Conservation (phyloP, 331 rosid species). For the Arachis monticola region DNA sequence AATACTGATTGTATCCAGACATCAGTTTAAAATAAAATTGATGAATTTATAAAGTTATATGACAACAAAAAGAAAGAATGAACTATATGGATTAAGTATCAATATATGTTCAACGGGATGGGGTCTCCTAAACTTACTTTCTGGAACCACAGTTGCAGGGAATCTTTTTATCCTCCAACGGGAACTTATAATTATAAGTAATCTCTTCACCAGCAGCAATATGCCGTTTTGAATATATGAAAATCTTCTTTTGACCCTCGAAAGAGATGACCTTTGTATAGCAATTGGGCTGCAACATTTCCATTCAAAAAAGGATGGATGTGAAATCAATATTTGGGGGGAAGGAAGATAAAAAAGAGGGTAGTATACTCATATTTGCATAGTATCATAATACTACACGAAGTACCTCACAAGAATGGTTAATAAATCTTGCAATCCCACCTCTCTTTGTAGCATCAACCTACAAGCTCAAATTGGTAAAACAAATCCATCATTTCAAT, state of each 20-base stretch:
- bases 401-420: conserved; percentile 97
- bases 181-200: conserved; percentile 86
- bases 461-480: conserved; percentile 51
- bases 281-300: conserved; percentile 89
- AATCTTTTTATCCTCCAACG: too few relatives aligned
- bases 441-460: conserved; percentile 99
- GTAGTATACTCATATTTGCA: conserved; percentile 2
- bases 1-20: too few relatives aligned
- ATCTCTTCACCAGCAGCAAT: conserved; percentile 94
- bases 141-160: conserved; percentile 43
- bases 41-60: too few relatives aligned
- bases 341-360: neutral
- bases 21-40: too few relatives aligned
- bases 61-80: too few relatives aligned
- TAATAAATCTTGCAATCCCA: conserved; percentile 92
- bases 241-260: conserved; percentile 92
- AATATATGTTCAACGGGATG: too few relatives aligned
- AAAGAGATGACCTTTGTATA: conserved; percentile 95
- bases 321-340: conserved; percentile 19
- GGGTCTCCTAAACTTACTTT: conserved; percentile 57
- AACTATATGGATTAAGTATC: too few relatives aligned
- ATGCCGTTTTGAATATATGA: conserved; percentile 91
- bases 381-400: conserved; percentile 26
- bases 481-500: conserved; percentile 31
- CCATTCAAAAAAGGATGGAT: conserved; percentile 23